Evolutionary conservation across 228 moss, liverwort and hornwort species (phyloP).

Genomic region (Sphagnum fallax): DNA sequence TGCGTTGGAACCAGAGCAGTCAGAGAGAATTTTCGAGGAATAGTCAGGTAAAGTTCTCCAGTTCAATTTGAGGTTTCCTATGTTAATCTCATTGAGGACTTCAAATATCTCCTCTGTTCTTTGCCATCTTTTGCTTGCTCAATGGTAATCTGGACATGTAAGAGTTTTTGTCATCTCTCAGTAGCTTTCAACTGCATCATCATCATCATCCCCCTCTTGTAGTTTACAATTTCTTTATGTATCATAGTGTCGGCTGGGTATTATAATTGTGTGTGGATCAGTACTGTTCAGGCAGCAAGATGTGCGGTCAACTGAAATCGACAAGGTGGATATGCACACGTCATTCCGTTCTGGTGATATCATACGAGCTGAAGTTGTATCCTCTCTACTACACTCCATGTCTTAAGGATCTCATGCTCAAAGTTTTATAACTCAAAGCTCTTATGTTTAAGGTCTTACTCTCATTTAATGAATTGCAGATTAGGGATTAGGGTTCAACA

Average conservation of each 20-base stretch:
- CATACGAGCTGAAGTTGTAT: constrained; percentile 93
- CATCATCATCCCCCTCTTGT: no score
- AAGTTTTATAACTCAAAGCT: background rate
- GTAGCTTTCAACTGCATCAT: no score
- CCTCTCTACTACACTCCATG: constrained; percentile 12
- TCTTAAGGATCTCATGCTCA: background rate
- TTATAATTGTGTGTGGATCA: no score
- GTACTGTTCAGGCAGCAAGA: constrained; percentile 72
- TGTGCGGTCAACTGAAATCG: constrained; percentile 89
- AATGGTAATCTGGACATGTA: no score
- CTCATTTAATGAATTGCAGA: no score
- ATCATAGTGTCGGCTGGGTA: no score
- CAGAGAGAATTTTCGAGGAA: constrained; percentile 82
- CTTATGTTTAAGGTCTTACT: no score
- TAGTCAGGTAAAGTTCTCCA: constrained; percentile 49
- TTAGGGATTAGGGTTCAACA: no score
- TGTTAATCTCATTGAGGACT: background rate
- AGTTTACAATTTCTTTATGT: no score
- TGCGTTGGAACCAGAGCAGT: constrained; percentile 86
- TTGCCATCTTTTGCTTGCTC: background rate
- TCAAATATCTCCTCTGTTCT: background rate
- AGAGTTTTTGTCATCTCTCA: no score
- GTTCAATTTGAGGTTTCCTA: background rate
- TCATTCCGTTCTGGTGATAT: constrained; percentile 92
- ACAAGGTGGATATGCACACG: constrained; percentile 93